Percentiles rank a stretch among this genome's conserved stretches.
phyloP scores from a whole-genome alignment of 345 rosid genomes.

The Gossypium raimondii region DNA sequence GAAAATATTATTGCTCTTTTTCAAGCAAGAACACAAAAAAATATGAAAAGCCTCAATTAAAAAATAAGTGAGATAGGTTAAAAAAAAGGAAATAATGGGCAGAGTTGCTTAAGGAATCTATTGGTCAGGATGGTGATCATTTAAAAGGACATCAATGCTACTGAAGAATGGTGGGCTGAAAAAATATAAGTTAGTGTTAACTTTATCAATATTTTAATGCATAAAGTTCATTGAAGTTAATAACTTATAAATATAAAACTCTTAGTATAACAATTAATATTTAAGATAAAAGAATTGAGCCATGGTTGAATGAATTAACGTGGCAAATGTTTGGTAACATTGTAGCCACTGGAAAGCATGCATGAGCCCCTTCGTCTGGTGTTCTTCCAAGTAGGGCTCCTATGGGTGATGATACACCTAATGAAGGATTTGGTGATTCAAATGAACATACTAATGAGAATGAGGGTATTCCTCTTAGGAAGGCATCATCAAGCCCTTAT shows the following conservation, averaged over 20 bases:
- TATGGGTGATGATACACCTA: too few species aligned
- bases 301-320: background rate
- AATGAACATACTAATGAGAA: background rate
- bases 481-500: too few species aligned
- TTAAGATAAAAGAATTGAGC: background rate
- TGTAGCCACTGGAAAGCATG: background rate
- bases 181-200: background rate
- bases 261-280: too few species aligned
- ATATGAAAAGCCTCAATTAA: too few species aligned
- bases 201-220: too few species aligned
- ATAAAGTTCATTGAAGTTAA: too few species aligned
- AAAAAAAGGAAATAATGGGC: background rate
- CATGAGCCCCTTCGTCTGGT: background rate
- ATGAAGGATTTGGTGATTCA: too few species aligned
- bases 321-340: too few species aligned
- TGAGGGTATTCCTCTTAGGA: background rate
- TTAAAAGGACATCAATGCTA: background rate
- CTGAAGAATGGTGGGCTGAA: background rate
- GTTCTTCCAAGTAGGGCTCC: background rate
- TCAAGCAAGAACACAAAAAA: too few species aligned
- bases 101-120: background rate
- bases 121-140: background rate
- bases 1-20: background rate
- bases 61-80: too few species aligned
- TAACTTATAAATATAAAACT: too few species aligned